Conservation (phyloP, 805 yeast species). For the Candida sithepensis region DNA sequence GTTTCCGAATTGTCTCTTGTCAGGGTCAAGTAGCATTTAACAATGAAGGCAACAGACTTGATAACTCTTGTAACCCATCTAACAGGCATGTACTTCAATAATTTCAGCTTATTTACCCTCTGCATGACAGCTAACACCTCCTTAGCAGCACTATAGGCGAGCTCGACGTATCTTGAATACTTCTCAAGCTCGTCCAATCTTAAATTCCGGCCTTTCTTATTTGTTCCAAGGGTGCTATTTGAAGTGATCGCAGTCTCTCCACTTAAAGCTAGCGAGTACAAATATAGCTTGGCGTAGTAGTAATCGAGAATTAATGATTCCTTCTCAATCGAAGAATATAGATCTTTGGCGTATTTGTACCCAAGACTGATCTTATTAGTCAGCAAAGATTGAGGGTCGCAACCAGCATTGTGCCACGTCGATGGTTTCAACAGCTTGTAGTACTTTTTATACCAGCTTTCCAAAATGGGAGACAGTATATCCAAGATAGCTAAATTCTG, state of each 20-base stretch:
- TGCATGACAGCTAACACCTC: slow-evolving; percentile 71
- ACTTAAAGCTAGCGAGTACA: slow-evolving; percentile 76
- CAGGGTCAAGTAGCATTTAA: slow-evolving; percentile 74
- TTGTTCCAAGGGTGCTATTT: slow-evolving; percentile 14
- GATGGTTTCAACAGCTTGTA: slow-evolving; percentile 50
- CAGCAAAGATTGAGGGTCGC: neutral
- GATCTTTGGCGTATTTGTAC: slow-evolving; percentile 37
- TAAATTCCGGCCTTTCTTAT: slow-evolving; percentile 32
- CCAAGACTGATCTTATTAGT: slow-evolving; percentile 22
- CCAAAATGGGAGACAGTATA: slow-evolving; percentile 71
- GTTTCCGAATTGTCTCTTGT: slow-evolving; percentile 29
- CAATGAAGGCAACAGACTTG: slow-evolving; percentile 84
- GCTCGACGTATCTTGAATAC: slow-evolving; percentile 72
- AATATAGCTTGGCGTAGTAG: slow-evolving; percentile 78
- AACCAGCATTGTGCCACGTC: slow-evolving; percentile 30
- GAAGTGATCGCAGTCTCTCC: slow-evolving; percentile 38
- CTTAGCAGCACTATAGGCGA: slow-evolving; percentile 81
- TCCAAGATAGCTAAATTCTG: slow-evolving; percentile 70
- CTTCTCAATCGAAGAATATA: slow-evolving; percentile 46
- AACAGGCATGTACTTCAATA: slow-evolving; percentile 81
- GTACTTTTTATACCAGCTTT: slow-evolving; percentile 72
- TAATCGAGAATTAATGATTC: slow-evolving; percentile 79
- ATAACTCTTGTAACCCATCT: slow-evolving; percentile 86
- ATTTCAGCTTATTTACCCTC: slow-evolving; percentile 59
- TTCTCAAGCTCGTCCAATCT: slow-evolving; percentile 67